Evolutionary conservation across 495 filamentous ascomycete species (phyloP), one percentile per base, ranked within the genome.

Genomic region (Sordaria brevicollis): DNA sequence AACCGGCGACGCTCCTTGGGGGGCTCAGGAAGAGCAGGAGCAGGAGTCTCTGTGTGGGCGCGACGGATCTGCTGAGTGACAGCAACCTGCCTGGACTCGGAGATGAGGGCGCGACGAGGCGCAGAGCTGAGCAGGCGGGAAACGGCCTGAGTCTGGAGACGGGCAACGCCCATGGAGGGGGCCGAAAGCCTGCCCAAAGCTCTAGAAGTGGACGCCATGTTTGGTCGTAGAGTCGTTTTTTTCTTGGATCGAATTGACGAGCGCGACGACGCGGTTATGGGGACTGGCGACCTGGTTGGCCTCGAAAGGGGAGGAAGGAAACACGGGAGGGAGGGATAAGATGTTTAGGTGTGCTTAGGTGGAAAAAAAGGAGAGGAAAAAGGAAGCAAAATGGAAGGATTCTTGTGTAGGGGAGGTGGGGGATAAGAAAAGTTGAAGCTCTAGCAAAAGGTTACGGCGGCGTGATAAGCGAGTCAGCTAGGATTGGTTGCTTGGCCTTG

Each of bases 1-100:
- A 85, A 80, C 71, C 77, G 80, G 70, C 78, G 74, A 70, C 75
- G 75, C 72, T 78, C 79, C 76, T 81, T 82, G 68, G 74, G 76
- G 13, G 76, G 65, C 15, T 69, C 71, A 25, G 74, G 68, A 38
- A 76, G 36, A 17, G 71, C 73, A 29, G 80, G 67, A 39, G 73
- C 66, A 39, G 77, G 76, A 13, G 71, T 74, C 65, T 80, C 79
- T 38, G 84, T 77, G 39, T 82, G 83, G 67, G 74, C 72, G 67
- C 85, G 76, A 4, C 75, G 76, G 75, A 83, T 79, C 72, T 81
- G 79, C 54, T 77, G 78, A 67, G 79, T 37, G 35, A 74, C 71
- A 21, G 65, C 71, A 19, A 66, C 49, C 71, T 70, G 71, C 57
- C 67, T 69, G 73, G 73, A 38, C 74, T 72, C 34, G 57, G 75